Conservation (phyloP, 306 rosid genomes). For the Argentina anserina region DNA sequence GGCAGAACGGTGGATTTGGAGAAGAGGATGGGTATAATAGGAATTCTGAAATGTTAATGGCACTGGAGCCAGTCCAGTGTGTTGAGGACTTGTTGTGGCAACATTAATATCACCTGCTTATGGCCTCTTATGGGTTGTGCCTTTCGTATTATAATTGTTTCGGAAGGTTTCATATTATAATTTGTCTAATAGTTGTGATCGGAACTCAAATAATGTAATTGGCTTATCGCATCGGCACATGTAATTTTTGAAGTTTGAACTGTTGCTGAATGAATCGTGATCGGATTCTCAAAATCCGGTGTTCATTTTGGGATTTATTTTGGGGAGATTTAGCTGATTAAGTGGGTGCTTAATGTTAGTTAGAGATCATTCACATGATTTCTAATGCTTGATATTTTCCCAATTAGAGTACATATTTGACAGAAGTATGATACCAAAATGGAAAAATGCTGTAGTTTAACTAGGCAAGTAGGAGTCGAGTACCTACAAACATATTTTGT, state of each 20-base stretch:
- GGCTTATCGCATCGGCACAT: no score
- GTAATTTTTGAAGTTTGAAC: no score
- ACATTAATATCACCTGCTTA: conserved; percentile 23
- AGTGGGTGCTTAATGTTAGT: not conserved
- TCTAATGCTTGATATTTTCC: not conserved
- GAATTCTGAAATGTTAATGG: conserved; percentile 23
- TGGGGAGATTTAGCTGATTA: not conserved
- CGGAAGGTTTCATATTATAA: no score
- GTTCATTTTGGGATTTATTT: not conserved
- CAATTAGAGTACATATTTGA: not conserved
- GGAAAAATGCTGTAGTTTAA: not conserved
- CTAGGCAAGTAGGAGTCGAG: not conserved
- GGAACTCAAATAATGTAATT: no score
- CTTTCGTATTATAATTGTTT: no score
- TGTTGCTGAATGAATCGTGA: no score
- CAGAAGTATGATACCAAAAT: not conserved
- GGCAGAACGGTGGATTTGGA: conserved; percentile 19
- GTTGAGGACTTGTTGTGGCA: conserved; percentile 36
- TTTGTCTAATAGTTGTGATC: no score
- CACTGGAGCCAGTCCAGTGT: conserved; percentile 21
- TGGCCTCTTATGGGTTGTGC: not conserved
- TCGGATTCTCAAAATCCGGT: no score
- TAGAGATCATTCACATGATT: not conserved
- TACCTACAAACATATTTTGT: not conserved
- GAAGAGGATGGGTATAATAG: conserved; percentile 30